Percentiles rank a stretch among this genome's conserved stretches.
Evolutionary conservation across 148 eudicot genomes (phyloP).

Genomic region (Dysphania ambrosioides): DNA sequence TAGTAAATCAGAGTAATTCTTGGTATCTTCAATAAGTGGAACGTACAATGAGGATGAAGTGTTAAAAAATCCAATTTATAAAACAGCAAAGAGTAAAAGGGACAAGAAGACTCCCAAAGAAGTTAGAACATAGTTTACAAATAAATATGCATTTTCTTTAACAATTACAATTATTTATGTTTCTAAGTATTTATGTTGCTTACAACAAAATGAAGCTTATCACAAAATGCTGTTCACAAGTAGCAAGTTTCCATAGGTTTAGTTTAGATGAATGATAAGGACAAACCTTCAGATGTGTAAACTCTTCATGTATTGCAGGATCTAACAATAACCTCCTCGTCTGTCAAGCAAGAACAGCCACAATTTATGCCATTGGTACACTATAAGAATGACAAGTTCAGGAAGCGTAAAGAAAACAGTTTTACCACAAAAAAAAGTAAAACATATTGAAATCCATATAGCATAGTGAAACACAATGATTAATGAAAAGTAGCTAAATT

Average conservation of each 20-base stretch:
- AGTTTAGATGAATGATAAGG: slow-evolving; percentile 10
- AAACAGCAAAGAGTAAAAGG: not conserved
- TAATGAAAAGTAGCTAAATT: no score
- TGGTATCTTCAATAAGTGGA: not conserved
- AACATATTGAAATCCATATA: not conserved
- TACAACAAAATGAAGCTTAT: not conserved
- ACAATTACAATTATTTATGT: not conserved
- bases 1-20: not conserved
- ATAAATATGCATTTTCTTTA: not conserved
- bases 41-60: not conserved
- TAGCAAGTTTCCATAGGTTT: not conserved
- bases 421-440: not conserved
- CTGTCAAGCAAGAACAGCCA: slow-evolving; percentile 37
- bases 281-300: slow-evolving; percentile 80
- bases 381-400: not conserved
- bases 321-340: slow-evolving; percentile 85
- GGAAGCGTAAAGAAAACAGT: not conserved
- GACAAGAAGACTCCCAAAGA: not conserved
- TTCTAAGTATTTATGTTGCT: not conserved
- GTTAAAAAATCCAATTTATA: not conserved
- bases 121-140: not conserved
- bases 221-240: not conserved
- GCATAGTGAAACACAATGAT: not conserved
- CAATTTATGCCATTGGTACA: slow-evolving; percentile 4
- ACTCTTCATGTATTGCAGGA: slow-evolving; percentile 99